Conservation (phyloP, 495 filamentous ascomycete genomes). For the Xylaria flabelliformis region DNA sequence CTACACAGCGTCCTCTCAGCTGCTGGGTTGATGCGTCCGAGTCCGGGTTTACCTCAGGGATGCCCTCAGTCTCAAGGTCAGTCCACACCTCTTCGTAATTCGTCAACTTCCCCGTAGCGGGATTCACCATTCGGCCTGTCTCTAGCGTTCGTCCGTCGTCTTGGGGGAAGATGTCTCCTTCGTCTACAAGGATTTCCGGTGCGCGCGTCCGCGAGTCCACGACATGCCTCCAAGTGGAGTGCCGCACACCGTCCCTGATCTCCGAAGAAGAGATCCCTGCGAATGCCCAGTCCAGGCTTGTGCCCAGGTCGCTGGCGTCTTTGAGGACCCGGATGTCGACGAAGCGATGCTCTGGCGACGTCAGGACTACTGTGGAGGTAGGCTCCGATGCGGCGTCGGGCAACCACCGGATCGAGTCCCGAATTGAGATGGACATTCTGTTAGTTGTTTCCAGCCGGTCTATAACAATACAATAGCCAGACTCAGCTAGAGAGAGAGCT, state of each 20-base stretch:
- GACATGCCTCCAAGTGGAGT: slow-evolving; percentile 58
- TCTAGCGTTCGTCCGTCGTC: slow-evolving; percentile 53
- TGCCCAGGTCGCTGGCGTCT: slow-evolving; percentile 27
- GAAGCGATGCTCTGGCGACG: slow-evolving; percentile 50
- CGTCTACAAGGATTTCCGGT: slow-evolving; percentile 48
- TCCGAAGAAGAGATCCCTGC: slow-evolving; percentile 52
- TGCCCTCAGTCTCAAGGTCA: slow-evolving; percentile 36
- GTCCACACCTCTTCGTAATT: slow-evolving; percentile 64
- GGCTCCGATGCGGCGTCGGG: slow-evolving; percentile 48
- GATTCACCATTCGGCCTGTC: slow-evolving; percentile 56
- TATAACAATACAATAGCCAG: neutral
- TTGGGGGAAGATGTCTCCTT: slow-evolving; percentile 56
- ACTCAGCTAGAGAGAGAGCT: neutral
- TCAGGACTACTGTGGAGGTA: slow-evolving; percentile 55
- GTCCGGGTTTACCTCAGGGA: slow-evolving; percentile 29
- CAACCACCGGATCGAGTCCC: slow-evolving; percentile 52
- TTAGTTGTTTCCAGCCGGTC: neutral
- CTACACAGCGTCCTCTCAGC: slow-evolving; percentile 33
- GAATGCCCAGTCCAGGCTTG: slow-evolving; percentile 59
- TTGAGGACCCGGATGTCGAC: slow-evolving; percentile 55
- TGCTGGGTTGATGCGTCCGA: slow-evolving; percentile 6
- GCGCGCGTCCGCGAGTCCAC: slow-evolving; percentile 52
- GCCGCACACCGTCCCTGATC: slow-evolving; percentile 26
- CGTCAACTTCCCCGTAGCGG: slow-evolving; percentile 46
- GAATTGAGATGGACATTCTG: slow-evolving; percentile 45